These are phyloP conservation scores for Phytophthora cajani DNA, from an alignment of 352 stramenopile species.

Conservation along the genomic window DNA sequence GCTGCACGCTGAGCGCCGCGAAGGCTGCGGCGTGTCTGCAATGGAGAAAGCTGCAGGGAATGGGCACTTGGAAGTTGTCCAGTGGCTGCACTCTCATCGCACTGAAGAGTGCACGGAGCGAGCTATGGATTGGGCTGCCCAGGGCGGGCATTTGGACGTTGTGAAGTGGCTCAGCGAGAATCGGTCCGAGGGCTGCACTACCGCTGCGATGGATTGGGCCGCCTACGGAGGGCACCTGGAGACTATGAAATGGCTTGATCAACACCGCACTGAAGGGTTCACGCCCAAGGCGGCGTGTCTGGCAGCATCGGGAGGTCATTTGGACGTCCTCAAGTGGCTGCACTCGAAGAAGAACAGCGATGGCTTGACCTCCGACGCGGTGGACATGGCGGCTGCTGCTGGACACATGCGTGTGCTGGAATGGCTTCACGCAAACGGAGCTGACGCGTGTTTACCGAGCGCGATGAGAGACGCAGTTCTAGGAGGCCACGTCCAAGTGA, in stretches of 20 bases:
- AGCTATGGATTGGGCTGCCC: slow-evolving; percentile 36
- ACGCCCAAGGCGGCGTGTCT: slow-evolving; percentile 22
- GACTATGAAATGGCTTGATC: slow-evolving; percentile 25
- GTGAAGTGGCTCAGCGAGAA: slow-evolving; percentile 33
- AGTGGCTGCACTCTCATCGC: slow-evolving; percentile 27
- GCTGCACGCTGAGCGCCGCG: slow-evolving; percentile 18
- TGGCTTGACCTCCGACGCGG: slow-evolving; percentile 4
- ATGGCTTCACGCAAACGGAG: slow-evolving; percentile 23
- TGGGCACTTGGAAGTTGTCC: slow-evolving; percentile 28
- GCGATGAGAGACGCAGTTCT: slow-evolving; percentile 32
- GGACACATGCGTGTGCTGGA: slow-evolving; percentile 20
- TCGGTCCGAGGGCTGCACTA: slow-evolving; percentile 23
- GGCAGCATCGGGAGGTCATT: slow-evolving; percentile 18
- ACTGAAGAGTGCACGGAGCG: slow-evolving; percentile 29
- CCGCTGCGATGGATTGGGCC: slow-evolving; percentile 31
- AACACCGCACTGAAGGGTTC: slow-evolving; percentile 20
- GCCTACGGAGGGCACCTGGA: slow-evolving; percentile 21
- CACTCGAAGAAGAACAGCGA: slow-evolving; percentile 2
- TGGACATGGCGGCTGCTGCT: slow-evolving; percentile 23
- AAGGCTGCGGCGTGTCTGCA: slow-evolving; percentile 25
- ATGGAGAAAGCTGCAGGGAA: slow-evolving; percentile 38
- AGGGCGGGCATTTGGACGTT: slow-evolving; percentile 28
- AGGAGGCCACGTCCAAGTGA: slow-evolving; percentile 21
- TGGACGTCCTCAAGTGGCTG: slow-evolving; percentile 32
- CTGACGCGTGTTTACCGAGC: slow-evolving; percentile 10